Percentiles rank a stretch among this genome's conserved stretches.
Evolutionary conservation across 257 asterid species (phyloP).

Genomic region (Mentha longifolia): DNA sequence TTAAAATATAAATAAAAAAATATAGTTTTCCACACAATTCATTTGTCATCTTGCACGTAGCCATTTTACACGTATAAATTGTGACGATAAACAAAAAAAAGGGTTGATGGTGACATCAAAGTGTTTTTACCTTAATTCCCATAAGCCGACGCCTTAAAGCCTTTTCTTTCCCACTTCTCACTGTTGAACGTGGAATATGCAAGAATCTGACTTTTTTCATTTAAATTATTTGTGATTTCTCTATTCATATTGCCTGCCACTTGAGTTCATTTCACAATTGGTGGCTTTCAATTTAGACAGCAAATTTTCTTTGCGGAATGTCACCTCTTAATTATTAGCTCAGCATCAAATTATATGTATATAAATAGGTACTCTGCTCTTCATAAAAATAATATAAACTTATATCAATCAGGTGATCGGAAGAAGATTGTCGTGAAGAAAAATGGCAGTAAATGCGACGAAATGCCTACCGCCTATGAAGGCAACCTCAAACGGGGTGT

Average conservation of each 20-base stretch:
- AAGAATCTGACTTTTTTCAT: neutral
- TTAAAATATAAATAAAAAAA: too few relatives aligned
- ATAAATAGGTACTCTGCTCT: too few relatives aligned
- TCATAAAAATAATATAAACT: too few relatives aligned
- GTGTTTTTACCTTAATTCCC: neutral
- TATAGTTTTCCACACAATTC: neutral
- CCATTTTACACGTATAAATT: neutral
- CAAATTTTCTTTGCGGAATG: neutral
- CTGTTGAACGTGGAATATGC: neutral
- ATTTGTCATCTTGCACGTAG: neutral
- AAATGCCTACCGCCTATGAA: constrained; percentile 66
- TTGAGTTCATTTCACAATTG: neutral
- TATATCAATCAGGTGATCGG: neutral
- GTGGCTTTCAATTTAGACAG: neutral
- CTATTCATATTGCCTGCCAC: neutral
- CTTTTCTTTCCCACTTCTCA: neutral
- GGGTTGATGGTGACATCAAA: neutral
- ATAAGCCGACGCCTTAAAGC: neutral
- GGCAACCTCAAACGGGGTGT: constrained; percentile 73
- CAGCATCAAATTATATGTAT: neutral
- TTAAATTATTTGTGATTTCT: neutral
- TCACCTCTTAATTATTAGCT: too few relatives aligned
- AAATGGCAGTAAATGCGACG: constrained; percentile 51
- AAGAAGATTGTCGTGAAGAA: neutral
- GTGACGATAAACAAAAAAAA: neutral